phyloP scores from a whole-genome alignment of 129 eudicot species.

The Kitagawia praeruptora region DNA sequence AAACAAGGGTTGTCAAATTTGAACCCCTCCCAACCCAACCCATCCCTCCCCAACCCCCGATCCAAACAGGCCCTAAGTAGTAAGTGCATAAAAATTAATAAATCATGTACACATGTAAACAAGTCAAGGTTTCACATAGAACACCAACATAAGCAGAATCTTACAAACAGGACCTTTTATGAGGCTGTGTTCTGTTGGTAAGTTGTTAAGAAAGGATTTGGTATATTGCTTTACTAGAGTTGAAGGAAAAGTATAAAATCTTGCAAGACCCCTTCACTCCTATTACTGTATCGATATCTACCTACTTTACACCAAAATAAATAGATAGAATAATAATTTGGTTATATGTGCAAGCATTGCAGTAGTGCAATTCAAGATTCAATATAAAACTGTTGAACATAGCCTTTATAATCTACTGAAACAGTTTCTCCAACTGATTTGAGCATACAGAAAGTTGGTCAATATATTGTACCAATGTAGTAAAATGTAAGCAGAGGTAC shows the following conservation, averaged over 20 bases:
- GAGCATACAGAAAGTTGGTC: no score
- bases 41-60: no score
- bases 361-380: neutral
- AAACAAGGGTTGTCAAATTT: no score
- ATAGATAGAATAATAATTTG: no score
- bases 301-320: neutral
- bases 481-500: neutral
- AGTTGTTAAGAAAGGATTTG: slow-evolving; percentile 11
- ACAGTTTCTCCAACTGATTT: no score
- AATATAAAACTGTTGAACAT: neutral
- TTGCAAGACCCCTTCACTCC: neutral
- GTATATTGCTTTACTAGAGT: slow-evolving; percentile 29
- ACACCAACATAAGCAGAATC: neutral
- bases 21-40: no score
- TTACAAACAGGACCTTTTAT: neutral
- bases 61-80: no score
- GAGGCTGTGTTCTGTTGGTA: neutral
- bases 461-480: no score
- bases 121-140: neutral
- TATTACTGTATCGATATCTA: neutral
- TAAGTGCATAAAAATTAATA: neutral
- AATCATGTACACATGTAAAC: neutral
- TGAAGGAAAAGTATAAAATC: slow-evolving; percentile 20
- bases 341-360: neutral
- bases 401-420: neutral